Base-by-base conservation (phyloP, 2,329 filamentous ascomycete genomes). In the Ascochyta lentis region DNA sequence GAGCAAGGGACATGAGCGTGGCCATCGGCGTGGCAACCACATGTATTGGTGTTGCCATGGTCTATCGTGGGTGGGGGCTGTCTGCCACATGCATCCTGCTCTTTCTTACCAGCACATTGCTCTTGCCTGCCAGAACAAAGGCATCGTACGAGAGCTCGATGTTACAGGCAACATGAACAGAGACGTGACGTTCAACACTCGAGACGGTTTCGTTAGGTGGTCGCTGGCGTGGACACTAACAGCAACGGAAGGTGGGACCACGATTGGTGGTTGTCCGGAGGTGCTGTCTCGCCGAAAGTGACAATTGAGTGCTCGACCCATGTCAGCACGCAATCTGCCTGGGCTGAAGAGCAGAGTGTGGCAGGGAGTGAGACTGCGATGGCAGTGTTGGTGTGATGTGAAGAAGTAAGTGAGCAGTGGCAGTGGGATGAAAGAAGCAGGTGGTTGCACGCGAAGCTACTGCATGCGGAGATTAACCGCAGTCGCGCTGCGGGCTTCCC, bases 391-490 rank as follows among this genome's bases (percentile, higher is more conserved):
- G 19, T 10, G 29, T 23, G 40, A 27, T 34, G 35, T 38, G 37
- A 34, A 46, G 51, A 47, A 46, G 26, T 29, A 51, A 44, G 51
- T 44, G 49, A 56, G 59, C 47, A 63, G 54, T 40, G 38, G 33
- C 56, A 55, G 54, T 50, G 48, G 34, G 47, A 52, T 61, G 57
- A 56, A 57, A 65, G 64, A 59, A 67, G 55, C 60, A 67, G 61
- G 66, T 63, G 64, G 68, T 53, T 58, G 56, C 59, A 56, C 29
- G 23, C 23, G 13, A 12, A 5, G 29, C 52, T 55, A 49, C 46
- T 56, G 53, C 50, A 48, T 52, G 61, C 44, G 40, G 44, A 45
- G 43, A 54, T 46, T 48, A 48, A 37, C 53, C 47, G 53, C 53
- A 56, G 42, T 43, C 53, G 53, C 47, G 53, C 38, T 54, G 48